phyloP scores from a whole-genome alignment of 2,329 filamentous ascomycete genomes.

The Ophiocordyceps camponoti-rufipedis region DNA sequence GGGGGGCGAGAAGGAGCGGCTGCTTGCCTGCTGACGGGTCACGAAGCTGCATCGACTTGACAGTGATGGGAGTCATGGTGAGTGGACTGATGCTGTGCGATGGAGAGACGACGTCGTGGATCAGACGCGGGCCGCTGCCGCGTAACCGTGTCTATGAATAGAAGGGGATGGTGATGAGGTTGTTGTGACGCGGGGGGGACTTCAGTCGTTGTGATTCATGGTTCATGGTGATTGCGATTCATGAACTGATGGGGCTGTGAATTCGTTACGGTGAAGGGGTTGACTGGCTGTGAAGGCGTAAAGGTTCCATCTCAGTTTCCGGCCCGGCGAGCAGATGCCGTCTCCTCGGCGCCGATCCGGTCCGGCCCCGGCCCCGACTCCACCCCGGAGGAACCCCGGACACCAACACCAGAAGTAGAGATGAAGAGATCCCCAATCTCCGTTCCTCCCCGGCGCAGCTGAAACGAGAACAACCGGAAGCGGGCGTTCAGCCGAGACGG shows the following conservation, averaged over 20 bases:
- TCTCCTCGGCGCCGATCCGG: too few species aligned
- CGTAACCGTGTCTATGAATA: neutral
- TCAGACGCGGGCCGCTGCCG: neutral
- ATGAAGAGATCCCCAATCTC: neutral
- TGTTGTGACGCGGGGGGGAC: neutral
- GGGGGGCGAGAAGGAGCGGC: neutral
- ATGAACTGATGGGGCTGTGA: neutral
- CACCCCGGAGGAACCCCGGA: too few species aligned
- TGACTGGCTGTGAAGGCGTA: too few species aligned
- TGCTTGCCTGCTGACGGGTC: neutral
- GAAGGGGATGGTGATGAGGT: neutral
- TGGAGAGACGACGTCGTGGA: neutral
- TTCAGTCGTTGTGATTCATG: neutral
- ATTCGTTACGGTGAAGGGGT: too few species aligned
- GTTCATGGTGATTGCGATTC: neutral
- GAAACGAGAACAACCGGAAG: neutral
- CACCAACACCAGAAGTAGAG: too few species aligned
- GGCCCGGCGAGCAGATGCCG: too few species aligned
- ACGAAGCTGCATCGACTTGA: neutral
- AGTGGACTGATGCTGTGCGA: neutral
- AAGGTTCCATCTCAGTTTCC: too few species aligned
- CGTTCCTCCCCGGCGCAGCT: neutral
- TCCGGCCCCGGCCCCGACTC: too few species aligned
- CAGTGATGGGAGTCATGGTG: neutral
- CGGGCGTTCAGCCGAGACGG: too few species aligned